Conservation (phyloP, 2,329 filamentous ascomycete genomes). For the Sporothrix globosa region DNA sequence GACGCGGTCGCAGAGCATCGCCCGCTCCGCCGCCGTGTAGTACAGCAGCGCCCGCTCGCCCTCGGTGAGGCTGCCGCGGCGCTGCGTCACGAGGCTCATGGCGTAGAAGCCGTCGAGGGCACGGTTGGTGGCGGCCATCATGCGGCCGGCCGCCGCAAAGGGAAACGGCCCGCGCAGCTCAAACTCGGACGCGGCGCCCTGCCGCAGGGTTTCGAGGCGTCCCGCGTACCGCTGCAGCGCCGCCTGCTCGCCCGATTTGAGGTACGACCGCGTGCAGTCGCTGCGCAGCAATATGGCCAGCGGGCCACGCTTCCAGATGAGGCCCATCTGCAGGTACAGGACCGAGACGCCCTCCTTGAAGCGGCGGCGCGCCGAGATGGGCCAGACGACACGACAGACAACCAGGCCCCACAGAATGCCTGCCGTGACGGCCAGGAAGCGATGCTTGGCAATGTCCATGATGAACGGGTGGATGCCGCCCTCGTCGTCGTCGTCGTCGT, state of each 20-base stretch:
- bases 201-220: slow-evolving; percentile 73
- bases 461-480: slow-evolving; percentile 83
- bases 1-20: slow-evolving; percentile 81
- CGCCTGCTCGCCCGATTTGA: slow-evolving; percentile 84
- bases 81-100: slow-evolving; percentile 90
- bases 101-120: slow-evolving; percentile 94
- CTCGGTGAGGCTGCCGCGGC: slow-evolving; percentile 72
- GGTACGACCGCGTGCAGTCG: slow-evolving; percentile 67
- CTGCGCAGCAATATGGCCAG: slow-evolving; percentile 71
- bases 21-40: slow-evolving; percentile 78
- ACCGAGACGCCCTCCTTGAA: slow-evolving; percentile 86
- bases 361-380: slow-evolving; percentile 84
- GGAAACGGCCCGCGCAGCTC: slow-evolving; percentile 88
- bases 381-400: slow-evolving; percentile 88
- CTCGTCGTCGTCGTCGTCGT: slow-evolving; percentile 84
- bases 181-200: slow-evolving; percentile 79
- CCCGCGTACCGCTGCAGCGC: slow-evolving; percentile 80
- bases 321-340: slow-evolving; percentile 90
- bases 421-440: slow-evolving; percentile 80
- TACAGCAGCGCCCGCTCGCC: slow-evolving; percentile 80
- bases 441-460: slow-evolving; percentile 82
- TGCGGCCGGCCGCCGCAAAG: slow-evolving; percentile 68
- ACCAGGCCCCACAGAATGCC: slow-evolving; percentile 93
- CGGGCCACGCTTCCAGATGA: slow-evolving; percentile 95
- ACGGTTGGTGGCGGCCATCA: slow-evolving; percentile 77